Evolutionary conservation across 805 yeast species (phyloP).

Genomic region (Candida montana): DNA sequence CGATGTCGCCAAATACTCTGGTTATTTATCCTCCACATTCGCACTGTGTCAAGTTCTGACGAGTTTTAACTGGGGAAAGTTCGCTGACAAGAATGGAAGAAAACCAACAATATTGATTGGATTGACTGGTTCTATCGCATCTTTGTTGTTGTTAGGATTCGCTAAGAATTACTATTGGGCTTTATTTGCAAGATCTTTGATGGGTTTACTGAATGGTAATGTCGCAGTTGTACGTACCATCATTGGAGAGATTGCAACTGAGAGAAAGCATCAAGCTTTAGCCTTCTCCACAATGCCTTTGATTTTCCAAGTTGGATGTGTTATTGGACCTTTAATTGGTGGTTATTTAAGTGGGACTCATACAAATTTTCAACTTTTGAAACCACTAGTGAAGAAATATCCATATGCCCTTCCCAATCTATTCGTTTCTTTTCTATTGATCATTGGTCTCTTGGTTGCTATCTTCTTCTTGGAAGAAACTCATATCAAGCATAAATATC

Average conservation of each 20-base stretch:
- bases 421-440: constrained; percentile 35
- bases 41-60: constrained; percentile 55
- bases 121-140: constrained; percentile 43
- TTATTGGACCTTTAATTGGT: constrained; percentile 58
- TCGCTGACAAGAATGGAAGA: constrained; percentile 51
- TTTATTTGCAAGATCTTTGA: constrained; percentile 43
- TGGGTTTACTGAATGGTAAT: constrained; percentile 60
- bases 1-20: constrained; percentile 55
- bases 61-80: constrained; percentile 55
- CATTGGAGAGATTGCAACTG: constrained; percentile 54
- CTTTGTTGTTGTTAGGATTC: constrained; percentile 49
- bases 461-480: constrained; percentile 51
- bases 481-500: constrained; percentile 33
- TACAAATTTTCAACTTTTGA: constrained; percentile 23
- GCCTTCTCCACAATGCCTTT: constrained; percentile 60
- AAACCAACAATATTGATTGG: constrained; percentile 50
- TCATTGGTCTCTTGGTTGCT: constrained; percentile 33
- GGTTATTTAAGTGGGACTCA: constrained; percentile 39
- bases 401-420: constrained; percentile 53
- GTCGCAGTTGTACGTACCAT: constrained; percentile 59
- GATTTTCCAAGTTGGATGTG: constrained; percentile 55
- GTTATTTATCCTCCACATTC: constrained; percentile 57
- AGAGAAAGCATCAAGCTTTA: constrained; percentile 53
- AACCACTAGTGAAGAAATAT: constrained; percentile 28
- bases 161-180: constrained; percentile 48